Evolutionary conservation across 805 yeast species (phyloP).

Genomic region (Lachancea waltii): DNA sequence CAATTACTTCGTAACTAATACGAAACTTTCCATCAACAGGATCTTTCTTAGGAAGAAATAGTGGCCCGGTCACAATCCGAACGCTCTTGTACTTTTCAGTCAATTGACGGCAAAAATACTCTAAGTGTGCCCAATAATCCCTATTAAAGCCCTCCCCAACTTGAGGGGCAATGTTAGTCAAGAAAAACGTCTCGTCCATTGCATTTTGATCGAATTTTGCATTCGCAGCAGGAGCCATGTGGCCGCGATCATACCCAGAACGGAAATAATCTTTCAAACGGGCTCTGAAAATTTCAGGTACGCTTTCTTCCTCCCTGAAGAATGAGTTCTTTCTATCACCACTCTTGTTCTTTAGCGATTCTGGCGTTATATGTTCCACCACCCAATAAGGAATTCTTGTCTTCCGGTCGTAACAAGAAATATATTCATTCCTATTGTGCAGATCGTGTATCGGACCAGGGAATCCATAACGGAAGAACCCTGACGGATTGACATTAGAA

Average conservation of each 20-base stretch:
- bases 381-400: conserved; percentile 83
- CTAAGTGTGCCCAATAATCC: conserved; percentile 97
- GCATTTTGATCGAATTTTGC: conserved; percentile 87
- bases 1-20: conserved; percentile 87
- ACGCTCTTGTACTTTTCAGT: conserved; percentile 68
- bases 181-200: conserved; percentile 88
- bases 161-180: conserved; percentile 93
- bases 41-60: conserved; percentile 73
- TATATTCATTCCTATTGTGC: conserved; percentile 63
- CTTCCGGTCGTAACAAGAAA: conserved; percentile 79
- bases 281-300: conserved; percentile 74
- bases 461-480: conserved; percentile 83
- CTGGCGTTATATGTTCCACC: conserved; percentile 78
- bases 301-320: conserved; percentile 78
- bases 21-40: conserved; percentile 75
- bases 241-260: conserved; percentile 95
- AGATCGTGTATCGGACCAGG: conserved; percentile 94
- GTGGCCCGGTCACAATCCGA: conserved; percentile 87
- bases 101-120: conserved; percentile 76
- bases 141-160: conserved; percentile 97
- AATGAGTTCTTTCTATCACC: conserved; percentile 77
- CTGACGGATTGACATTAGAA: conserved; percentile 58
- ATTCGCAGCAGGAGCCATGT: conserved; percentile 96
- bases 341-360: conserved; percentile 47
- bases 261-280: conserved; percentile 81